phyloP scores from a whole-genome alignment of 2,329 filamentous ascomycete genomes.

The Fusarium mexicanum region DNA sequence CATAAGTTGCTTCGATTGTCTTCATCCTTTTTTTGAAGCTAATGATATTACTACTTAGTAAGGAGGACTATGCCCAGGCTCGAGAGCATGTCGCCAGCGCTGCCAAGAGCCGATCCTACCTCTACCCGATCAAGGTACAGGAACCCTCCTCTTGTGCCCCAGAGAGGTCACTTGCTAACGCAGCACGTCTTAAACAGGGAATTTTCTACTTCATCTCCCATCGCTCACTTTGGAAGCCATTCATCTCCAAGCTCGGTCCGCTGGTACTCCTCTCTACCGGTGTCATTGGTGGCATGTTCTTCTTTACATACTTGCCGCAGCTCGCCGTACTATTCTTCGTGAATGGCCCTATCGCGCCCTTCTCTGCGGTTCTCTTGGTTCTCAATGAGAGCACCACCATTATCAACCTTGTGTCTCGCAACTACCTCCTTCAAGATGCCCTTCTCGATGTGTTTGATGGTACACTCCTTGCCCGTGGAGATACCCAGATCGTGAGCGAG shows the following conservation, averaged over 20 bases:
- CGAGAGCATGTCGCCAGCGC: conserved; percentile 73
- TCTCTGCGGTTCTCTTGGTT: conserved; percentile 76
- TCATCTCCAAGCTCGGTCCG: conserved; percentile 63
- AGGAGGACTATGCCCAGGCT: conserved; percentile 77
- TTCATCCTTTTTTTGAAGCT: conserved; percentile 3
- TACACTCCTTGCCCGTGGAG: conserved; percentile 63
- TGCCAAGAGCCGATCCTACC: conserved; percentile 78
- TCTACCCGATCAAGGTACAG: conserved; percentile 81
- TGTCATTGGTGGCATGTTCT: conserved; percentile 84
- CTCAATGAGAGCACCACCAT: conserved; percentile 70
- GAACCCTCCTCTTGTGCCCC: not conserved
- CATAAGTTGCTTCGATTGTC: not conserved
- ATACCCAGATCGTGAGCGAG: conserved; percentile 71
- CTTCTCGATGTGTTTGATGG: conserved; percentile 92
- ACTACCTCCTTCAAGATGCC: conserved; percentile 82
- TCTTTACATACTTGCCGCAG: conserved; percentile 87
- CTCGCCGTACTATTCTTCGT: conserved; percentile 84
- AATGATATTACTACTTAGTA: conserved; percentile 48
- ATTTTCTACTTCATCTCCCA: conserved; percentile 69
- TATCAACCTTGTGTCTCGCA: conserved; percentile 67
- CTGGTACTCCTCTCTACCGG: conserved; percentile 76
- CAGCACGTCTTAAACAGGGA: conserved; percentile 53
- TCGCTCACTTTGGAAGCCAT: conserved; percentile 66
- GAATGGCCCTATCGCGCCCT: conserved; percentile 82
- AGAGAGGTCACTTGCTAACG: not conserved